Percentiles rank a stretch among this genome's conserved stretches.
Conservation (phyloP, 176 grass and related monocot genomes). For the sorghum (Sorghum bicolor) region Sorghum_bicolor_NCBIv3 NC_012872.2:71573501-71574000, state of each 20-base stretch:
- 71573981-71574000: too few relatives aligned
- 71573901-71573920: background rate
- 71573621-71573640: slow-evolving; percentile 22
- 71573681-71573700: slow-evolving; percentile 22
- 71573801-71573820: background rate
- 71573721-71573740: background rate
- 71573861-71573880: background rate
- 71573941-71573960: too few relatives aligned
- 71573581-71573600: background rate
- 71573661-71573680: slow-evolving; percentile 34
- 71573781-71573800: background rate
- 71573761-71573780: background rate
- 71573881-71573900: background rate
- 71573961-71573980: too few relatives aligned
- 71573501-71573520: too few relatives aligned
- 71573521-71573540: too few relatives aligned
- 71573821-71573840: background rate
- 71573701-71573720: background rate
- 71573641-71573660: background rate
- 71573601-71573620: background rate
- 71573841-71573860: background rate
- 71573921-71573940: background rate
- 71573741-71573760: slow-evolving; percentile 27
- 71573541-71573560: too few relatives aligned
- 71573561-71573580: too few relatives aligned